phyloP scores from a whole-genome alignment of 768 basidiomycete genomes.

The Gautieria morchelliformis region DNA sequence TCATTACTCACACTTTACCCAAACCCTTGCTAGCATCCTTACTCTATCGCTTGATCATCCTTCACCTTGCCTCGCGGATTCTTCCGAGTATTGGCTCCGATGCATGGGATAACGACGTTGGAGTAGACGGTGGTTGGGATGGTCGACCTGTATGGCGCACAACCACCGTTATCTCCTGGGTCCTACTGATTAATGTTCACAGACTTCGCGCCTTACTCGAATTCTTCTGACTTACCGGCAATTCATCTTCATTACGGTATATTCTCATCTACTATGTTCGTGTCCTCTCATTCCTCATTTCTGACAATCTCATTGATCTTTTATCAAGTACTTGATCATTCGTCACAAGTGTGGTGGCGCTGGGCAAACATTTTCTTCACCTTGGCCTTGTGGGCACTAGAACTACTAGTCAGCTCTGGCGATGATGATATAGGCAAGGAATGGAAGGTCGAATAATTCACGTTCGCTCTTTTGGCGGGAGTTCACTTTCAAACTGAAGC shows the following conservation, averaged over 20 bases:
- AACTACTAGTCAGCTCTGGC: slow-evolving; percentile 69
- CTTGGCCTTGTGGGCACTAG: slow-evolving; percentile 72
- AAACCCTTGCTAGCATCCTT: slow-evolving; percentile 76
- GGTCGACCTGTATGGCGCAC: slow-evolving; percentile 53
- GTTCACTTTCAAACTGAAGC: neutral
- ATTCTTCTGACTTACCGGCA: slow-evolving; percentile 77
- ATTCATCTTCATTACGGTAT: slow-evolving; percentile 76
- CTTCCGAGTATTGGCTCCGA: slow-evolving; percentile 79
- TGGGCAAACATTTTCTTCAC: slow-evolving; percentile 90
- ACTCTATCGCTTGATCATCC: slow-evolving; percentile 67
- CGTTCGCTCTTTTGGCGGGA: neutral
- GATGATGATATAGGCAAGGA: slow-evolving; percentile 53
- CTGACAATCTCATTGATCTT: neutral
- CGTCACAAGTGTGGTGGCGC: slow-evolving; percentile 90
- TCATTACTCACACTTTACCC: slow-evolving; percentile 76
- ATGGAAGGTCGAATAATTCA: slow-evolving; percentile 66
- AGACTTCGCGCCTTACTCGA: slow-evolving; percentile 72
- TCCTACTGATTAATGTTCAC: slow-evolving; percentile 1
- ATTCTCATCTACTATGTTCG: slow-evolving; percentile 75
- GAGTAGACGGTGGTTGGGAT: slow-evolving; percentile 56
- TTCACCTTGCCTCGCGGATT: slow-evolving; percentile 75
- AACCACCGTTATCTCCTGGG: neutral
- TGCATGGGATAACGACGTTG: slow-evolving; percentile 63
- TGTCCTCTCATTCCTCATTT: slow-evolving; percentile 12
- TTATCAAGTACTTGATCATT: slow-evolving; percentile 65